Evolutionary conservation across 2,329 filamentous ascomycete genomes (phyloP), one percentile per base, ranked within the genome.

Genomic region (Aciculosporium take): DNA sequence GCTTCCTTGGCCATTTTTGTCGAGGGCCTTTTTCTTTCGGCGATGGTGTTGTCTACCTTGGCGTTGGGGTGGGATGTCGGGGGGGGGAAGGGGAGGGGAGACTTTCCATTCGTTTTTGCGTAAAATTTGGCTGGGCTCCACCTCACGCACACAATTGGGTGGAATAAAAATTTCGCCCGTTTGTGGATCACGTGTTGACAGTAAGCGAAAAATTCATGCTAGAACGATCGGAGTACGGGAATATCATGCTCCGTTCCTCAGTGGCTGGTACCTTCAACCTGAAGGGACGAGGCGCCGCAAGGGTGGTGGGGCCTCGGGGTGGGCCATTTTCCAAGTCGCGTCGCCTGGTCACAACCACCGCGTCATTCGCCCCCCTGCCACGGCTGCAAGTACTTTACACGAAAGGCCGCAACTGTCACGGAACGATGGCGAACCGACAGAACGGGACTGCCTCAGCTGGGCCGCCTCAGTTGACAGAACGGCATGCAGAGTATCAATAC

Each of bases 401-500:
- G 37, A 8, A 27, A 23, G 29, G 21, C 9, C 25, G 31, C 24
- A 31, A 27, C 15, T n/a, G n/a, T 20, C 25, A 39, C 29, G 15
- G 27, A 18, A 28, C 18, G 13, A 39, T 33, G 40, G 20, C 32
- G 40, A 43, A n/a, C 30, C 18, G 31, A 20, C 38, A 23, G 25
- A 39, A 43, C 24, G 41, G 25, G 17, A 12, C 33, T 12, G 24
- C 23, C 4, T 15, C 23, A 10, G 18, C 31, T 25, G 37, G 33
- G 30, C 6, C 25, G 20, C 15, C 9, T 15, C 31, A 31, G 17
- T 7, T 27, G 3, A 29, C 28, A 12, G 39, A 41, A 9, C 37
- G 41, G 7, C 86, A 94, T 55, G 88, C 96, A 67, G 91, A 98
- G 65, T 70, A 87, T 56, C 91, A 96, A 63, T 98, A 98, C 59